Evolutionary conservation across 768 basidiomycete genomes (phyloP), one percentile per base, ranked within the genome.

Genomic region (Lyophyllum decastes): DNA sequence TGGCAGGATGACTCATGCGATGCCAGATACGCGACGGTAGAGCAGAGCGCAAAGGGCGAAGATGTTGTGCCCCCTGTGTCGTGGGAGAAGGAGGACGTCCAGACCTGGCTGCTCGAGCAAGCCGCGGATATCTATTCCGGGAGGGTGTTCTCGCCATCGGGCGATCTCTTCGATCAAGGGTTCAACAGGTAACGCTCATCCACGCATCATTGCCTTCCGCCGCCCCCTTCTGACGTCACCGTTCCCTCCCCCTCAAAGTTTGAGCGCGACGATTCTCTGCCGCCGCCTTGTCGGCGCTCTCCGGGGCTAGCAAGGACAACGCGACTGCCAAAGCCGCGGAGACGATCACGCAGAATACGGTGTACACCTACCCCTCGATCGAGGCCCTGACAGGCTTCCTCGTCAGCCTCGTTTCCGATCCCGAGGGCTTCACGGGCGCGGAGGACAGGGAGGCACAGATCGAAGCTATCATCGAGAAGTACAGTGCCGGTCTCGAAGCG

Each of bases 321-420:
- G 22, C 44, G 38, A 8, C 12, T 10, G 44, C n/a, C 44, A 58
- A 52, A 41, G 65, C 63, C 12, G 62, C 56, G 1, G 48, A 61
- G 27, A 61, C 27, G 0, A 52, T 79, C 7, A 24, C 60, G 4
- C 73, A 72, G 58, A 81, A 78, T 44, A 59, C 79, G n/a, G 66
- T 85, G 22, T 85, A 81, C 58, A 66, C 75, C 34, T 70, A 78
- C 54, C 81, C 81, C 1, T 67, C 71, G 0, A 63, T 78, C 47
- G 49, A 65, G 25, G 40, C 17, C 9, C 40, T 41, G 11, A 19
- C 17, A 5, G 19, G 11, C 17, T 41, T 41, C n/a, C 40, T 47
- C 46, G 46, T n/a, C 22, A 5, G 46, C 2, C 46, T 47, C 46
- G 46, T 30, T 47, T 6, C 46, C 4, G 27, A 47, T 22, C 24